Percentiles rank a stretch among this genome's conserved stretches.
phyloP scores from a whole-genome alignment of 192 early-diverging fungal genomes.

The Gigaspora rosea region DNA sequence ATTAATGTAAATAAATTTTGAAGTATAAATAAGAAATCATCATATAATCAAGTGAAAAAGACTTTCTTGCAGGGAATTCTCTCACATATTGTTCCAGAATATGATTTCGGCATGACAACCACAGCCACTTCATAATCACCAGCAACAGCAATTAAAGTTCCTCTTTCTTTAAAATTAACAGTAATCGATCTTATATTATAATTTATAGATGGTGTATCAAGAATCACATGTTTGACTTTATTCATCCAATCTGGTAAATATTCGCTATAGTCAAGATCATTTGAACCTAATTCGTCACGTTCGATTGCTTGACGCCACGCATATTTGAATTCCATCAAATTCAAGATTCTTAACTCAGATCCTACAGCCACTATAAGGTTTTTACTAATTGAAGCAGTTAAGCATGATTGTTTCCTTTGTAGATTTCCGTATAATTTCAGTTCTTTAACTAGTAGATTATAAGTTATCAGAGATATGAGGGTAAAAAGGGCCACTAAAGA shows the following conservation, averaged over 20 bases:
- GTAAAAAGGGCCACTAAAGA: not conserved
- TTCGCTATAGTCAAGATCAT: not conserved
- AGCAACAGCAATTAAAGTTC: conserved; percentile 60
- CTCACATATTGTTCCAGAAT: conserved; percentile 37
- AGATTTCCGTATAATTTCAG: not conserved
- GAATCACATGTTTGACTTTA: conserved; percentile 12
- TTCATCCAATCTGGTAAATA: conserved; percentile 7
- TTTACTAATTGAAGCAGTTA: not conserved
- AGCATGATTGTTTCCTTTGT: conserved; percentile 22
- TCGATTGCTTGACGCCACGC: conserved; percentile 3
- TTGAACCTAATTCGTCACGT: not conserved
- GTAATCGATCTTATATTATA: conserved; percentile 62
- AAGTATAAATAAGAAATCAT: not conserved
- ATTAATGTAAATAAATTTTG: not conserved
- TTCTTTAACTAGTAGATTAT: not conserved
- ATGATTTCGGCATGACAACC: conserved; percentile 56
- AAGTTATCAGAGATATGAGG: not conserved
- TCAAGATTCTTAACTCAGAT: conserved; percentile 19
- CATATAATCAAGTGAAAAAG: not conserved
- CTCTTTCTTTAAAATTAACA: conserved; percentile 51
- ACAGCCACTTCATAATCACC: conserved; percentile 62
- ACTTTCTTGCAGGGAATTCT: conserved; percentile 32
- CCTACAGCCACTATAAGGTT: conserved; percentile 22
- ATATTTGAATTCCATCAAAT: conserved; percentile 22
- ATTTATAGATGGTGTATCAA: conserved; percentile 46